A percentile compares a stretch with the other conserved stretches of the same genome.
phyloP scores from a whole-genome alignment of 768 basidiomycete genomes.

The Dentipellis fragilis region DNA sequence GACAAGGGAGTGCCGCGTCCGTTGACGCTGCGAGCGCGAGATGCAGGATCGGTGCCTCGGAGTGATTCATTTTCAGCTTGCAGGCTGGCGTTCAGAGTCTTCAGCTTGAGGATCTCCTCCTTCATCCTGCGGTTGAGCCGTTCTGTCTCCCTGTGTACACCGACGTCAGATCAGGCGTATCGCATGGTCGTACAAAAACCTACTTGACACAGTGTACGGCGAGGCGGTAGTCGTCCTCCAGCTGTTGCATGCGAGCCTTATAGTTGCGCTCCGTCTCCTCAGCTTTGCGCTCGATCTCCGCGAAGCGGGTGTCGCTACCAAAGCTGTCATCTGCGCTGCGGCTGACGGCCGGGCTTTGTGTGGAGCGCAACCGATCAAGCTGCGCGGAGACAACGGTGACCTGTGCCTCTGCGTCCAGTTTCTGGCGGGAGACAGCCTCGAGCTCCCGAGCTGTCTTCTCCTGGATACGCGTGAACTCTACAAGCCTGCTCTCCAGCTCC shows the following conservation, averaged over 20 bases:
- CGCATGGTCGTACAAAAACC: slow-evolving; percentile 22
- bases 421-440: slow-evolving; percentile 50
- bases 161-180: slow-evolving; percentile 11
- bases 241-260: slow-evolving; percentile 72
- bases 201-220: slow-evolving; percentile 97
- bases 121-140: slow-evolving; percentile 97
- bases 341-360: slow-evolving; percentile 37
- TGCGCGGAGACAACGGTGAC: slow-evolving; percentile 53
- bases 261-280: slow-evolving; percentile 72
- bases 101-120: slow-evolving; percentile 90
- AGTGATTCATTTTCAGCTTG: slow-evolving; percentile 75
- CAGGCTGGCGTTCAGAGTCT: slow-evolving; percentile 65
- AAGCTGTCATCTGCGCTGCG: slow-evolving; percentile 24
- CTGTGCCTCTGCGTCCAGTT: slow-evolving; percentile 68
- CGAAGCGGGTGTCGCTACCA: slow-evolving; percentile 34
- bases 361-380: slow-evolving; percentile 54
- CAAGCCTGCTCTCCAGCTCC: slow-evolving; percentile 72
- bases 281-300: slow-evolving; percentile 68
- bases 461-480: slow-evolving; percentile 60
- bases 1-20: slow-evolving; percentile 72
- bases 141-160: slow-evolving; percentile 70
- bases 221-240: slow-evolving; percentile 93
- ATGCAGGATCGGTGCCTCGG: slow-evolving; percentile 43
- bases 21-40: slow-evolving; percentile 42
- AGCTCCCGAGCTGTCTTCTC: slow-evolving; percentile 74